Evolutionary conservation across 768 basidiomycete genomes (phyloP).

Genomic region (Royoungia palumana): DNA sequence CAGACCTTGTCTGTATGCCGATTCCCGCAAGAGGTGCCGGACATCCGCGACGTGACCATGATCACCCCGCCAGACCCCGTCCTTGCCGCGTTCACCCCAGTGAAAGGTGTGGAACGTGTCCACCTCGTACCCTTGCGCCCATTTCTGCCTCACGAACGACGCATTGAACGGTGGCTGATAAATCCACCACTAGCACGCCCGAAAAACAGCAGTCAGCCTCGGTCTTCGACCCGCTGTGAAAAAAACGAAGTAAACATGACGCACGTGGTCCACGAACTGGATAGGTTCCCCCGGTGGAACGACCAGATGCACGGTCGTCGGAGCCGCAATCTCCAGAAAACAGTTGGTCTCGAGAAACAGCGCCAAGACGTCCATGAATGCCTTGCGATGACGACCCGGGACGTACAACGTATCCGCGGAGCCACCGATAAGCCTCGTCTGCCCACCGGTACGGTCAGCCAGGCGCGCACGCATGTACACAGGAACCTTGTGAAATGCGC

Average conservation of each 20-base stretch:
- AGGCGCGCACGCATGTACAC: slow-evolving; percentile 35
- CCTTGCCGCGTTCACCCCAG: slow-evolving; percentile 40
- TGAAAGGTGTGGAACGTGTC: slow-evolving; percentile 52
- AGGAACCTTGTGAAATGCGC: slow-evolving; percentile 38
- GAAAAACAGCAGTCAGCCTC: background rate
- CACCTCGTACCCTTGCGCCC: slow-evolving; percentile 45
- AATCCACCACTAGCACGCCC: slow-evolving; percentile 43
- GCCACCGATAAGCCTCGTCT: slow-evolving; percentile 43
- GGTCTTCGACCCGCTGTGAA: background rate
- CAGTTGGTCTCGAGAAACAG: slow-evolving; percentile 46
- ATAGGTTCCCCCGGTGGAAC: slow-evolving; percentile 39
- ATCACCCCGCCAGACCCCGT: slow-evolving; percentile 36
- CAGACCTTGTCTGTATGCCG: slow-evolving; percentile 37
- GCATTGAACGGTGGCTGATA: slow-evolving; percentile 45
- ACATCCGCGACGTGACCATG: slow-evolving; percentile 37
- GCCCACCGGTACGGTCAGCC: slow-evolving; percentile 31
- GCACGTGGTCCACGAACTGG: slow-evolving; percentile 46
- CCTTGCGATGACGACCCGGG: slow-evolving; percentile 38
- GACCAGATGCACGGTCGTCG: slow-evolving; percentile 44
- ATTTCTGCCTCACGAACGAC: slow-evolving; percentile 44
- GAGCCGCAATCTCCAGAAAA: slow-evolving; percentile 49
- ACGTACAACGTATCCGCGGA: slow-evolving; percentile 49
- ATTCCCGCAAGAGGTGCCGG: slow-evolving; percentile 35
- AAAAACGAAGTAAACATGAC: slow-evolving; percentile 5
- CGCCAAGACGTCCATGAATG: slow-evolving; percentile 41